A percentile compares a stretch with the other conserved stretches of the same genome.
Evolutionary conservation across 345 rosid species (phyloP).

Genomic region (Arabidopsis thaliana): DNA sequence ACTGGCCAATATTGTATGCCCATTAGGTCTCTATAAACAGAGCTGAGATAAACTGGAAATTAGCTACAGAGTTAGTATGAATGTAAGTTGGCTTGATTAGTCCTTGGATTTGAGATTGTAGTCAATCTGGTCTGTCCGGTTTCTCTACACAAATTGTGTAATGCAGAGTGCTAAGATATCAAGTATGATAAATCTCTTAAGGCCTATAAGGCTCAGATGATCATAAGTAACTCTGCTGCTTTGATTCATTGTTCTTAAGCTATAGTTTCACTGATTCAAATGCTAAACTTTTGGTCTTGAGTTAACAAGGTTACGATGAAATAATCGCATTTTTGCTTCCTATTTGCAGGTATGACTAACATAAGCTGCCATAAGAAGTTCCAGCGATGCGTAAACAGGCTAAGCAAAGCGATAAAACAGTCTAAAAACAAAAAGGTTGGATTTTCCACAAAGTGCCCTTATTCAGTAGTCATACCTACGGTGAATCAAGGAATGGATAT

Average conservation of each 20-base stretch:
- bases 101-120: background rate
- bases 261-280: background rate
- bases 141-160: background rate
- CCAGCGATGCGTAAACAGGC: constrained; percentile 72
- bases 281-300: constrained; percentile 18
- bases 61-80: background rate
- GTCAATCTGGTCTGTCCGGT: background rate
- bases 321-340: background rate
- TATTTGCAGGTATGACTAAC: constrained; percentile 59
- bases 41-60: background rate
- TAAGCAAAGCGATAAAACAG: constrained; percentile 63
- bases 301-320: background rate
- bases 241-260: background rate
- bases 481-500: constrained; percentile 93
- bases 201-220: background rate
- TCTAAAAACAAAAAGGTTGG: constrained; percentile 52
- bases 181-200: background rate
- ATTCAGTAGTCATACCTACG: constrained; percentile 75
- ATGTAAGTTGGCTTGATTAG: constrained; percentile 7
- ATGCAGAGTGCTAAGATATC: background rate
- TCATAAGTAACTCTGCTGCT: constrained; percentile 7
- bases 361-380: constrained; percentile 88
- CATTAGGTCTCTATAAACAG: constrained; percentile 2
- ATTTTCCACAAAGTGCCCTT: constrained; percentile 72
- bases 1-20: background rate